Evolutionary conservation across 192 early-diverging fungal species (phyloP), one percentile per base, ranked within the genome.

Genomic region (Coemansia sp.): DNA sequence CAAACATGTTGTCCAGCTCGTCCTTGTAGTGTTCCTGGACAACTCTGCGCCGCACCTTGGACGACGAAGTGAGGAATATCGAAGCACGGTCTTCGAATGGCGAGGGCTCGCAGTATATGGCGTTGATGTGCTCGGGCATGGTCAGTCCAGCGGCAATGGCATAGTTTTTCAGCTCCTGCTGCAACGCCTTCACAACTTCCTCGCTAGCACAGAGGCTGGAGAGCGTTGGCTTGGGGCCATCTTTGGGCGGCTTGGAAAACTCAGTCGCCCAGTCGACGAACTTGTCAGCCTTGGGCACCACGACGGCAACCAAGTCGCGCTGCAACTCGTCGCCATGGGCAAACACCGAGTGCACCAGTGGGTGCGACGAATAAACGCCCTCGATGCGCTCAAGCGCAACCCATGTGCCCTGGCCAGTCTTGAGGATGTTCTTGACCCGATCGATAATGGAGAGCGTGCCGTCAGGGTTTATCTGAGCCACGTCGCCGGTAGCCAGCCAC

Each of bases 371-470:
- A 70, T 91, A 90, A 17, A 87, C 75, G 17, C 67, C 66, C 69
- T 97, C 93, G 52, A 96, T 83, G 73, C 90, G 89, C 64, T 96
- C 94, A 6, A 92, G 91, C 4, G 93, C 90, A 64, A 98, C 83
- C 73, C 91, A 97, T 68, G 90, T 88, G 45, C 91, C 92, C 59
- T 88, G 87, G 19, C 88, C 83, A 6, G 94, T 81, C 70, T 92
- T 90, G 73, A 92, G 78, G 22, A 90, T 84, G 53, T 90, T 90
- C 57, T 89, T 91, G 60, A 84, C 81, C 9, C 91, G 82, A 64
- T 91, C 91, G 76, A 95, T 84, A 59, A 94, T 86, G 7, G 66
- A 64, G 25, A 95, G 45, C 6, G 79, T 66, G 14, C 92, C 94
- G 35, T 84, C 70, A 5, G 67, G 64, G 54, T 89, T 88, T 39